Conservation (phyloP, 2,329 filamentous ascomycete genomes). For the Hysterium pulicare region DNA sequence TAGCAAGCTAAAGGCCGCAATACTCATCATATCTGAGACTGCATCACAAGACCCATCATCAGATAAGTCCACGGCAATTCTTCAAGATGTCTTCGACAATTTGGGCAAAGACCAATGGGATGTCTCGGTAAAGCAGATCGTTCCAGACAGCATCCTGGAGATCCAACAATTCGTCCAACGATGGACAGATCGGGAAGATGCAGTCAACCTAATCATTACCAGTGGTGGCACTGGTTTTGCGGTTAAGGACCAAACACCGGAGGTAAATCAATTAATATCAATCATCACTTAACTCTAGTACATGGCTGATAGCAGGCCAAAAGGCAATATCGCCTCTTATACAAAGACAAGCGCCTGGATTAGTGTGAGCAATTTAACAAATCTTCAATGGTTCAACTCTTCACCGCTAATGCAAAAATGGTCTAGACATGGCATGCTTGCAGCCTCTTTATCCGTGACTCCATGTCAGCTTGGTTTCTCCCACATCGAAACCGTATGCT, state of each 20-base stretch:
- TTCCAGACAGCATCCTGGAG: conserved; percentile 68
- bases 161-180: conserved; percentile 71
- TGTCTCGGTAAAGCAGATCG: conserved; percentile 66
- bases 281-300: neutral
- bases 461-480: conserved; percentile 64
- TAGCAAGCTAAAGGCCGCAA: conserved; percentile 62
- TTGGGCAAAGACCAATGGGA: conserved; percentile 71
- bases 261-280: conserved; percentile 53
- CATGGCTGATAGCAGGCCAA: conserved; percentile 11
- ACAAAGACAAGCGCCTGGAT: conserved; percentile 79
- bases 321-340: conserved; percentile 76
- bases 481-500: conserved; percentile 10
- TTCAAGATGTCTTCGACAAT: conserved; percentile 66
- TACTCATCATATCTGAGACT: conserved; percentile 89
- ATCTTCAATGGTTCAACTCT: neutral
- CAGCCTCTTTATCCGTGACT: conserved; percentile 78
- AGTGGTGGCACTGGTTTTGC: conserved; percentile 95
- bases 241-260: conserved; percentile 78
- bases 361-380: conserved; percentile 59
- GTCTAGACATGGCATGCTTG: conserved; percentile 80
- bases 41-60: conserved; percentile 74
- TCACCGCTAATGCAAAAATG: conserved; percentile 11
- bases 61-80: conserved; percentile 66
- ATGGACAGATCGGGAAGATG: conserved; percentile 66
- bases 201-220: conserved; percentile 74